phyloP scores from a whole-genome alignment of 2,329 filamentous ascomycete genomes.

The Elsinoe fawcettii region DNA sequence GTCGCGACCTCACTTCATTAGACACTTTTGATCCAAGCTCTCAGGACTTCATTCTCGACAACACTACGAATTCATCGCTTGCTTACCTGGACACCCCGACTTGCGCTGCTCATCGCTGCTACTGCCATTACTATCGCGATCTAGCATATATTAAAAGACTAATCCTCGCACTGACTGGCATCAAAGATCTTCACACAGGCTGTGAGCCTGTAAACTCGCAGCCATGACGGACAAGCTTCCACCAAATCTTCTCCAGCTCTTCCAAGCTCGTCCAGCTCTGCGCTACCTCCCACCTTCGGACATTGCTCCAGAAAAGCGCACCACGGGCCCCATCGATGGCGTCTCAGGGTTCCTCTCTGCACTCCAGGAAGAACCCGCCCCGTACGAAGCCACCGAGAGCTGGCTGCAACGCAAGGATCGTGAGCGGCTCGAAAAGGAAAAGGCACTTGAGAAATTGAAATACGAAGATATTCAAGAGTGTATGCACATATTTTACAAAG shows the following conservation, averaged over 20 bases:
- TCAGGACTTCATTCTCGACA: not conserved
- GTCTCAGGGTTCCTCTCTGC: slow-evolving; percentile 67
- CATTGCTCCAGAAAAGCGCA: slow-evolving; percentile 72
- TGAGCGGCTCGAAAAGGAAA: slow-evolving; percentile 71
- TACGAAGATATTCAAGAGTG: slow-evolving; percentile 51
- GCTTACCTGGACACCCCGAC: not conserved
- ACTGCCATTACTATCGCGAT: not conserved
- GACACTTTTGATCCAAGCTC: not conserved
- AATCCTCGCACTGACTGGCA: not conserved
- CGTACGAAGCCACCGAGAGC: slow-evolving; percentile 77
- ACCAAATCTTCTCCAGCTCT: slow-evolving; percentile 83
- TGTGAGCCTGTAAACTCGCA: slow-evolving; percentile 5
- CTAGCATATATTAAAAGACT: not conserved
- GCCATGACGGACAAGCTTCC: slow-evolving; percentile 95
- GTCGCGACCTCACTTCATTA: not conserved
- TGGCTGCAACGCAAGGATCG: slow-evolving; percentile 85
- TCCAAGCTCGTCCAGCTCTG: slow-evolving; percentile 85
- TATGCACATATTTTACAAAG: not conserved
- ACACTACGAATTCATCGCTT: not conserved
- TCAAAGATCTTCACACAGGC: slow-evolving; percentile 14
- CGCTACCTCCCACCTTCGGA: slow-evolving; percentile 82
- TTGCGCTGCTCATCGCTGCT: not conserved
- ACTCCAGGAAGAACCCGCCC: slow-evolving; percentile 66
- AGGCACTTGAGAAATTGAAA: slow-evolving; percentile 54
- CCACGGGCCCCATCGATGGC: slow-evolving; percentile 64